Base-by-base conservation (phyloP, 1,284 basidiomycete genomes). In the Cryptococcus deneoformans region DNA sequence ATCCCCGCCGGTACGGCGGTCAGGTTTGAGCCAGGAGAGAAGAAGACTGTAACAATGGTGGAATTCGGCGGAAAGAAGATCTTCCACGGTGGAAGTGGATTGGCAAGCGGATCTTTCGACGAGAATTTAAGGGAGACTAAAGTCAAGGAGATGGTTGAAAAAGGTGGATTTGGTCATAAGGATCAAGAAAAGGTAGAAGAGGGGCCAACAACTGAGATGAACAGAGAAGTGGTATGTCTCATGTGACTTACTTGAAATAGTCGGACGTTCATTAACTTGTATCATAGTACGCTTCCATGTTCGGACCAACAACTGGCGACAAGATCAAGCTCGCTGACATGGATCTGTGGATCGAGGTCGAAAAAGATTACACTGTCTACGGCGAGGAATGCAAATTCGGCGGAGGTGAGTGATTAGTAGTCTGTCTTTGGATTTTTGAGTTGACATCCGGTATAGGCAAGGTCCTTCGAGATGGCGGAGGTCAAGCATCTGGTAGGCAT, bases 381-480 rank as follows among this genome's bases (percentile, higher is more conserved):
- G 84, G 95, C 8, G 95, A 99, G 66, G 96, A 99, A 79, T 87
- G 90, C 80, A 99, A 98, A 77, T 99, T 99, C 70, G 95, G 95
- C 11, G 95, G 95, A 69, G 94, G 29, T 29, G 90, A 86, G 65
- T 65, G 78, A 12, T 14, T 35, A 36, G 40, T 36, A 38, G 12
- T 35, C n/a, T 8, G n/a, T 35, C 12, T 20, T 45, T 43, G 44
- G 12, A 24, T 0, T 12, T n/a, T 34, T 40, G 6, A 45, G 34
- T 50, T 52, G 53, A 54, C 29, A 9, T 45, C 1, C 42, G n/a
- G 16, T 24, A 16, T 61, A 89, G 29, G 89, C 11, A 97, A 97
- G 79, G 86, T 87, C 0, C 87, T 96, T 52, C 87, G 93, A n/a
- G 94, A 97, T 70, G 93, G 93, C 8, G 94, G 94, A 89, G 96